These are phyloP conservation scores for Drechslerella dactyloides DNA, from an alignment of 2,329 filamentous ascomycete species.

Conservation along the genomic window DNA sequence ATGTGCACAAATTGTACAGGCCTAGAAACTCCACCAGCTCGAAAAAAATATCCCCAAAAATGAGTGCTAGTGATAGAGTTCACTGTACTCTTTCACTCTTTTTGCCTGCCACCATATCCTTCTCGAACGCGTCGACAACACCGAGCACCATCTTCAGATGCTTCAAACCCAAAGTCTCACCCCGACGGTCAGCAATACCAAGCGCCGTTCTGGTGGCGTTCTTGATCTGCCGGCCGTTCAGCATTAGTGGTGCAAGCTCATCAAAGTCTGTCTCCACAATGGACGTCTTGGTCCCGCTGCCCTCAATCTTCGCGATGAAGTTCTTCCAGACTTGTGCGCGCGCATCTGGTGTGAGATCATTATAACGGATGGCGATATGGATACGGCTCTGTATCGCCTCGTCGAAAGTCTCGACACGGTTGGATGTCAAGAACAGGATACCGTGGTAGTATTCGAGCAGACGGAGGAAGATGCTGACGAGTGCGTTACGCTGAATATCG, in stretches of 20 bases:
- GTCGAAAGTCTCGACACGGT: constrained; percentile 59
- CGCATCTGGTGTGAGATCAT: constrained; percentile 52
- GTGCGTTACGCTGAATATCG: constrained; percentile 82
- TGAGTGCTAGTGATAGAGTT: background rate
- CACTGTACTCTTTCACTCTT: background rate
- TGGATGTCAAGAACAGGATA: constrained; percentile 60
- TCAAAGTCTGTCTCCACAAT: constrained; percentile 39
- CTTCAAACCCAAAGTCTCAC: constrained; percentile 51
- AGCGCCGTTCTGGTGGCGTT: constrained; percentile 56
- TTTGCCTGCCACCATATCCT: constrained; percentile 27
- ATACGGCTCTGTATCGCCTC: constrained; percentile 59
- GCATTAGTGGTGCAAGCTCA: constrained; percentile 44
- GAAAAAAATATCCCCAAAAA: background rate
- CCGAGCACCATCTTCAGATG: constrained; percentile 55
- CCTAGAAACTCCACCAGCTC: too few species aligned
- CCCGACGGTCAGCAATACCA: constrained; percentile 53
- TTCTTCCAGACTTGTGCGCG: constrained; percentile 56
- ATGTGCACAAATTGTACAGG: too few species aligned
- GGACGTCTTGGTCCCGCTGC: constrained; percentile 34
- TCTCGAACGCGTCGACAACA: constrained; percentile 53
- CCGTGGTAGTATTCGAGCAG: constrained; percentile 60
- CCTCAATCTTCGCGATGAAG: constrained; percentile 52
- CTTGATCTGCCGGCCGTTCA: constrained; percentile 58
- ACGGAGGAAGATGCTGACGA: constrained; percentile 67
- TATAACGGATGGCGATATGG: constrained; percentile 57